These are phyloP conservation scores for Neonectria sp. DNA, from an alignment of 2,329 filamentous ascomycete species.

Conservation along the genomic window DNA sequence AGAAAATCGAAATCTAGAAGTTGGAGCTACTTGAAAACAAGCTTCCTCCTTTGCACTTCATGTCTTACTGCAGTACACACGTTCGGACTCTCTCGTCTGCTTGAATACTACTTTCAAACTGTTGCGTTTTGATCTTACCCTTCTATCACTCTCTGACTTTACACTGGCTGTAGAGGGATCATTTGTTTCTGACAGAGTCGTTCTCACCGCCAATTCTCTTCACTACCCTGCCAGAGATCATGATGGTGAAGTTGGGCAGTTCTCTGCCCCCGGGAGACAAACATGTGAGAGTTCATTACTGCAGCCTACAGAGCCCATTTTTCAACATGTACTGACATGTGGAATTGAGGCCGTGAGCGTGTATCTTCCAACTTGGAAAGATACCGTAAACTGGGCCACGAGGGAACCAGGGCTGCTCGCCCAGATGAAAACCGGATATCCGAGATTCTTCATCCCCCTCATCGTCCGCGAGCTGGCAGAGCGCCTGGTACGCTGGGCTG, in stretches of 20 bases:
- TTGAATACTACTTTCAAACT: not conserved
- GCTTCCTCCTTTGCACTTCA: not conserved
- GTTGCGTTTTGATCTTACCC: too few species aligned
- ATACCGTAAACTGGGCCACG: conserved; percentile 44
- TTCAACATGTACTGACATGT: not conserved
- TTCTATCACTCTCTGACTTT: not conserved
- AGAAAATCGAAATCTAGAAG: not conserved
- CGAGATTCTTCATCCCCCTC: conserved; percentile 47
- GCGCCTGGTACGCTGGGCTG: conserved; percentile 37
- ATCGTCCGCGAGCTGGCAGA: conserved; percentile 40
- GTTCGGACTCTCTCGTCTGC: not conserved
- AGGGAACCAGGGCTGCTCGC: conserved; percentile 39
- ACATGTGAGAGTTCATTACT: conserved; percentile 40
- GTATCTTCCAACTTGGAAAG: conserved; percentile 49
- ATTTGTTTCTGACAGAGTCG: not conserved
- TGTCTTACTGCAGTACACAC: not conserved
- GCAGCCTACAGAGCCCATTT: not conserved
- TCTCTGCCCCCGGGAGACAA: conserved; percentile 45
- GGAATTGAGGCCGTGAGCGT: conserved; percentile 47
- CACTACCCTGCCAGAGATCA: not conserved
- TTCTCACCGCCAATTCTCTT: not conserved
- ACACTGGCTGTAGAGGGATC: not conserved
- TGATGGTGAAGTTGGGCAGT: conserved; percentile 34
- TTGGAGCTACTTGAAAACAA: not conserved
- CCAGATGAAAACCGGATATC: conserved; percentile 47